Percentiles rank a stretch among this genome's conserved stretches.
Evolutionary conservation across 2,329 filamentous ascomycete genomes (phyloP).

Genomic region (Podosphaera fusca): DNA sequence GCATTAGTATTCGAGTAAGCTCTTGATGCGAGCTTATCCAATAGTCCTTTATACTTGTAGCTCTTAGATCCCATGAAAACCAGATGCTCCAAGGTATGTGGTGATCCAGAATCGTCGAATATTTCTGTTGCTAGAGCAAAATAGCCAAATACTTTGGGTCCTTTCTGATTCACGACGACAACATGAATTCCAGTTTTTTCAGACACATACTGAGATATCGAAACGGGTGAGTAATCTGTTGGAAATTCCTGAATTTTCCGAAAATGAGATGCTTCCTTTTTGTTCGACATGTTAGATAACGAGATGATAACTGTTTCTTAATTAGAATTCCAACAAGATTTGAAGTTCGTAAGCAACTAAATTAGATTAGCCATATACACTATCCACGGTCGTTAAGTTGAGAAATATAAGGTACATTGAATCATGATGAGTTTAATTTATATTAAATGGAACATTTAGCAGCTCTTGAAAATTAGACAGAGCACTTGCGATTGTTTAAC

Average conservation of each 20-base stretch:
- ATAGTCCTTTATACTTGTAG: conserved; percentile 82
- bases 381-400: neutral
- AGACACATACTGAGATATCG: conserved; percentile 89
- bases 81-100: conserved; percentile 64
- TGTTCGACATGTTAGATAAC: conserved; percentile 26
- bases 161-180: conserved; percentile 73
- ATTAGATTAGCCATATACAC: neutral
- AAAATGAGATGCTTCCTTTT: conserved; percentile 36
- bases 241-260: conserved; percentile 67
- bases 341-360: neutral
- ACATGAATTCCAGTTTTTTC: conserved; percentile 85
- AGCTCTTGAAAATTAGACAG: too few relatives aligned
- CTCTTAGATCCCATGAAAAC: conserved; percentile 80
- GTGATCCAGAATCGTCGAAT: conserved; percentile 85
- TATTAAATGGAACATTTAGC: too few relatives aligned
- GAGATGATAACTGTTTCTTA: neutral
- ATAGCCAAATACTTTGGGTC: conserved; percentile 86
- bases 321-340: neutral
- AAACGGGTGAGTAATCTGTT: conserved; percentile 71
- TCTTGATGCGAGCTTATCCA: conserved; percentile 81
- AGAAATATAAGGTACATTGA: neutral
- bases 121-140: conserved; percentile 95
- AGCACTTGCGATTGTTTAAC: too few relatives aligned
- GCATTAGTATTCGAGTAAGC: conserved; percentile 91
- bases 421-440: neutral